phyloP scores from a whole-genome alignment of 495 filamentous ascomycete genomes.

The Neurospora sublineolata region DNA sequence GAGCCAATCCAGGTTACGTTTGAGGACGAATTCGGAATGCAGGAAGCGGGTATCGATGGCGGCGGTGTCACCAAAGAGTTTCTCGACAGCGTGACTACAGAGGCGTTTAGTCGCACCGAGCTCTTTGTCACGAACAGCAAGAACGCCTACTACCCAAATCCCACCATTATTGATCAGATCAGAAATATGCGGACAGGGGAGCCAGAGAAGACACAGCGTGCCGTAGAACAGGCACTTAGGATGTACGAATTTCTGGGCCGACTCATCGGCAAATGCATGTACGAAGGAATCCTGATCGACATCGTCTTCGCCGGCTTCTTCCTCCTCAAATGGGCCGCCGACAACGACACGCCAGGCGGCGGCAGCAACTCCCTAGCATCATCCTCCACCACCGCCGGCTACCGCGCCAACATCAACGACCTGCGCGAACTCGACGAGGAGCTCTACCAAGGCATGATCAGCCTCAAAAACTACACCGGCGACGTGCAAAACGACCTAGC shows the following conservation, averaged over 20 bases:
- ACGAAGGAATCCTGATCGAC: slow-evolving; percentile 93
- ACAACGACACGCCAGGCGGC: slow-evolving; percentile 50
- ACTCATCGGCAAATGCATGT: slow-evolving; percentile 91
- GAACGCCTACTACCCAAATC: slow-evolving; percentile 84
- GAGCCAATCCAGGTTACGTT: slow-evolving; percentile 98
- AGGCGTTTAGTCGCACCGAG: slow-evolving; percentile 57
- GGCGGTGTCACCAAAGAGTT: slow-evolving; percentile 98
- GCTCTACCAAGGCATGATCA: slow-evolving; percentile 83
- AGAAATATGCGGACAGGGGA: not conserved
- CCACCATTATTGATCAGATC: slow-evolving; percentile 62
- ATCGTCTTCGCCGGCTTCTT: slow-evolving; percentile 93
- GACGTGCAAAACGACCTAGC: slow-evolving; percentile 64
- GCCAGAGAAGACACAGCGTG: slow-evolving; percentile 42
- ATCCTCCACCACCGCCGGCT: slow-evolving; percentile 55
- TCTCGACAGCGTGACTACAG: slow-evolving; percentile 74
- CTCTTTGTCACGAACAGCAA: slow-evolving; percentile 78
- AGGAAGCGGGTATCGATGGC: slow-evolving; percentile 91
- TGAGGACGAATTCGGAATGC: slow-evolving; percentile 76
- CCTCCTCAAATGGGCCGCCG: slow-evolving; percentile 76
- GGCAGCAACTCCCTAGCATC: slow-evolving; percentile 93
- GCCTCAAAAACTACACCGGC: slow-evolving; percentile 78
- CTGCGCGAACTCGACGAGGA: slow-evolving; percentile 83
- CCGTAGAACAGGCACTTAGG: slow-evolving; percentile 27
- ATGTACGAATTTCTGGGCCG: slow-evolving; percentile 89
- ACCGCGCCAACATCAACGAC: slow-evolving; percentile 85